Evolutionary conservation across 352 stramenopile genomes (phyloP).

Genomic region (Globisporangium viniferum): DNA sequence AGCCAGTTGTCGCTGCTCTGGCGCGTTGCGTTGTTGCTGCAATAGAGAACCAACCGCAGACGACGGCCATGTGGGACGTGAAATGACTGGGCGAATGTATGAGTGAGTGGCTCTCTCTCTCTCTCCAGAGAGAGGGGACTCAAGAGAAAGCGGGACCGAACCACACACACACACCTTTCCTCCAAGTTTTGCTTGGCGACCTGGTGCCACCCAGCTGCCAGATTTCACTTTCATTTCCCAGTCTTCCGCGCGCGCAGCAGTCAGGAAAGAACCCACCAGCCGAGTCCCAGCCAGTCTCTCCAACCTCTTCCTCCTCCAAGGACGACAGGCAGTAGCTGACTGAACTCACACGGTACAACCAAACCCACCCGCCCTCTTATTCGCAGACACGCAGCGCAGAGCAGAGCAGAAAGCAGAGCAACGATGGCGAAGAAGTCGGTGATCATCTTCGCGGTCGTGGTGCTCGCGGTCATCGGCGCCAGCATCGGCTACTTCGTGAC

Average conservation of each 20-base stretch:
- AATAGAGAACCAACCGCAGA: not conserved
- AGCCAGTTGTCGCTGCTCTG: conserved; percentile 5
- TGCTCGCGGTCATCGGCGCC: conserved; percentile 24
- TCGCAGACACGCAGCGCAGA: not conserved
- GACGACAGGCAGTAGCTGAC: too few species aligned
- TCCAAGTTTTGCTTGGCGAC: not conserved
- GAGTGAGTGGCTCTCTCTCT: not conserved
- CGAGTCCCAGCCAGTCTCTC: not conserved
- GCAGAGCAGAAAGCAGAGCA: not conserved
- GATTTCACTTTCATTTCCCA: not conserved
- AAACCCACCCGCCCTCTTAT: not conserved
- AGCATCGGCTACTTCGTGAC: conserved; percentile 24
- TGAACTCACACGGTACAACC: not conserved
- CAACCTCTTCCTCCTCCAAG: not conserved
- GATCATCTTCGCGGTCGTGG: conserved; percentile 20
- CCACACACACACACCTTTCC: not conserved
- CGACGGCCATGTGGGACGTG: not conserved
- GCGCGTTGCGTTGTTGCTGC: not conserved
- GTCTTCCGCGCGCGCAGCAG: not conserved
- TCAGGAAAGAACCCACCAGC: not conserved
- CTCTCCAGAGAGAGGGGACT: not conserved
- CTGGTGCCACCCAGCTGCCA: not conserved
- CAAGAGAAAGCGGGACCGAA: not conserved
- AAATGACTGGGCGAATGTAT: not conserved
- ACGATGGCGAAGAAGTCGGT: conserved; percentile 20